Evolutionary conservation across 371 early-diverging fungal species (phyloP), one percentile per base, ranked within the genome.

Genomic region (Thermomucor indicae-seudaticae): DNA sequence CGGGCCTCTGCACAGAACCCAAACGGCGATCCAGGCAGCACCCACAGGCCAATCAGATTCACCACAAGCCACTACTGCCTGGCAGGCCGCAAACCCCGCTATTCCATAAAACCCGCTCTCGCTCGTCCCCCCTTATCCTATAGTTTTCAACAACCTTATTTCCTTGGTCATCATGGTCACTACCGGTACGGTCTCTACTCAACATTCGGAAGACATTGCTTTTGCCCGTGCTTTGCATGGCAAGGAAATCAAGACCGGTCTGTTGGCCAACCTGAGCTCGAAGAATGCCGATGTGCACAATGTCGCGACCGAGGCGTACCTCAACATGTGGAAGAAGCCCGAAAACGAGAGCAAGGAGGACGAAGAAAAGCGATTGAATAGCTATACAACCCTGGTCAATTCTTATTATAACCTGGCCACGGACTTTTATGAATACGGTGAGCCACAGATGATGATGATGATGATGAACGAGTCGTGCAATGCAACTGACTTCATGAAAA

Each of bases 321-420:
- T 78, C 28, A 74, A 70, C 41, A 79, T 81, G 71, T 86, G 85
- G 84, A 74, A 76, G 61, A 63, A 69, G 20, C 61, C 79, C n/a
- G 57, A 70, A 19, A 43, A 38, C 14, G 76, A 79, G 46, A 72
- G 64, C 29, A 67, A 72, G 44, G 75, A 71, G 20, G 76, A 74
- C 34, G 75, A 75, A 39, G 53, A 58, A 30, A 74, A 78, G 53
- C 72, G 90, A 50, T 60, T 70, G n/a, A 53, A 55, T 43, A 71
- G 81, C 47, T 88, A 87, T 67, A 87, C 85, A 49, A 67, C 66
- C 22, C 70, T 91, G 53, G 84, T 88, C 53, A 90, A 90, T 67
- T 79, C 87, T 30, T 90, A 86, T 59, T 90, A 90, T 53, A 85
- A 89, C 62, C 75, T 89, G 60, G 86, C 84, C 30, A 90, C 91